These are phyloP conservation scores for Wickerhamiella spandovensis DNA, from an alignment of 805 yeast species.

Conservation along the genomic window DNA sequence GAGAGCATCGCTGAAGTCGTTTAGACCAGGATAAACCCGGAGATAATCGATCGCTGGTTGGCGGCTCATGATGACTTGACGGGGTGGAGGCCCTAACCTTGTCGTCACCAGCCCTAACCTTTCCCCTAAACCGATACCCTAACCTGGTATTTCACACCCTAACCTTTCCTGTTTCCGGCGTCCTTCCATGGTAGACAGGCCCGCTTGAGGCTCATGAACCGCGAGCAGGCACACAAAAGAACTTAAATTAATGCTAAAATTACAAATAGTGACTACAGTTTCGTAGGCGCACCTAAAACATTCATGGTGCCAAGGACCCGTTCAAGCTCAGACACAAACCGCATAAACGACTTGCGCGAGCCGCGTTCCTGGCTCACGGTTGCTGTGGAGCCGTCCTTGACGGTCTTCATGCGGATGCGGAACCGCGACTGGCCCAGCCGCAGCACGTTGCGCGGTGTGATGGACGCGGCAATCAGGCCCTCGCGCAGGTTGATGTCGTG, in stretches of 20 bases:
- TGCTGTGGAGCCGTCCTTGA: conserved; percentile 15
- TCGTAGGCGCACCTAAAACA: not conserved
- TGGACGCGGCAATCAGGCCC: conserved; percentile 21
- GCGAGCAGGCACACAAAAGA: not conserved
- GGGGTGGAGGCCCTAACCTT: no score
- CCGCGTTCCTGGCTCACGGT: conserved; percentile 20
- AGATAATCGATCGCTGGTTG: conserved; percentile 10
- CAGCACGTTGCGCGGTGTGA: conserved; percentile 24
- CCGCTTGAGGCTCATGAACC: no score
- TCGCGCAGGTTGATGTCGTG: conserved; percentile 18
- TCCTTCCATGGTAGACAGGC: no score
- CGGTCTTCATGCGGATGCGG: conserved; percentile 12
- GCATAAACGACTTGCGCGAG: conserved; percentile 18
- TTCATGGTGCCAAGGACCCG: conserved; percentile 15
- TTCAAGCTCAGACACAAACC: conserved; percentile 22
- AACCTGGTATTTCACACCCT: no score
- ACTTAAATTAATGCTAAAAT: not conserved
- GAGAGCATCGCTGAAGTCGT: conserved; percentile 80
- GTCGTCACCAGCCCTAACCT: no score
- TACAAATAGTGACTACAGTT: not conserved
- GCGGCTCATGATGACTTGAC: not conserved
- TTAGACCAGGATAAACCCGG: conserved; percentile 58
- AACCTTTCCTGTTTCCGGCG: no score
- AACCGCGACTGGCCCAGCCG: conserved; percentile 23
- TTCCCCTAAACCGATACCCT: no score